A percentile compares a stretch with the other conserved stretches of the same genome.
Evolutionary conservation across 345 rosid species (phyloP).

Genomic region (Lenwebbia sp.): DNA sequence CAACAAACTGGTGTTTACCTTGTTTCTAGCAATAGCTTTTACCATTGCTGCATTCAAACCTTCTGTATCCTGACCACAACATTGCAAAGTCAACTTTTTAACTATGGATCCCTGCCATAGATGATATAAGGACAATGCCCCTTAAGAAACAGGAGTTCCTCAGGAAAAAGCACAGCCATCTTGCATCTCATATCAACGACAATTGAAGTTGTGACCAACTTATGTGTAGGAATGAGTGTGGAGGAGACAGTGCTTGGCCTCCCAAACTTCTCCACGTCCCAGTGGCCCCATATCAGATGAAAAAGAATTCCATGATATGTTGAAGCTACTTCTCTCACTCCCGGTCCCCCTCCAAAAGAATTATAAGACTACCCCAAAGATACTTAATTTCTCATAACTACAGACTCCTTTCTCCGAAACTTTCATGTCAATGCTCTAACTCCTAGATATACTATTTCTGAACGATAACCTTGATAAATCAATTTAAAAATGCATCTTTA

Average conservation of each 20-base stretch:
- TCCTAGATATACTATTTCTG: neutral
- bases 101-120: conserved; percentile 54
- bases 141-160: conserved; percentile 29
- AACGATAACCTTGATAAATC: neutral
- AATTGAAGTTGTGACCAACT: neutral
- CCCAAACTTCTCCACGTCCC: neutral
- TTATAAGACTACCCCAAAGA: neutral
- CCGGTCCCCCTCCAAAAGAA: neutral
- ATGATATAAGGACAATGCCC: conserved; percentile 42
- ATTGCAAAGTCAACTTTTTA: conserved; percentile 65
- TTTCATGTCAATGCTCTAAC: neutral
- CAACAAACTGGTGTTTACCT: conserved; percentile 29
- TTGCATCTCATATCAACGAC: neutral
- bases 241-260: neutral
- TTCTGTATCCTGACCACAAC: conserved; percentile 72
- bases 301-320: neutral
- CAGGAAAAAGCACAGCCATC: neutral
- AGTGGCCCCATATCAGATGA: neutral
- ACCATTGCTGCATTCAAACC: conserved; percentile 49
- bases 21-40: conserved; percentile 43
- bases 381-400: neutral
- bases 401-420: neutral
- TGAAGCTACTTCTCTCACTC: neutral
- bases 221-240: neutral
- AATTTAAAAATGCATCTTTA: neutral